Conservation (phyloP, 371 early-diverging fungal species). For the Phascolomyces articulosus region DNA sequence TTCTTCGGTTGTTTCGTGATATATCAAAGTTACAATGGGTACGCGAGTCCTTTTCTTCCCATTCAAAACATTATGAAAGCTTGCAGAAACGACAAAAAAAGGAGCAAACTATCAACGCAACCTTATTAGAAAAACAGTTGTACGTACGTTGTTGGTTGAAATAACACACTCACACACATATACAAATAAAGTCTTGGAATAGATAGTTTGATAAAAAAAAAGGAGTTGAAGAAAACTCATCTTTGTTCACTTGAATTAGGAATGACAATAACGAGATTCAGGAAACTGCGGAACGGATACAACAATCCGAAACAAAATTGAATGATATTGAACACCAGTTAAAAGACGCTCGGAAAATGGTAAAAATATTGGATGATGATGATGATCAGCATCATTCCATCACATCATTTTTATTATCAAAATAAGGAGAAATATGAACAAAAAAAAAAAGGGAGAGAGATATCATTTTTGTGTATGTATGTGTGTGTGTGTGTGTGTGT, state of each 20-base stretch:
- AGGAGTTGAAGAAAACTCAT: conserved; percentile 8
- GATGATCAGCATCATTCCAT: not conserved
- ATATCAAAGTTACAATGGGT: conserved; percentile 50
- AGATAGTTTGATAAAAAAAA: conserved; percentile 2
- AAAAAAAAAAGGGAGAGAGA: too few species aligned
- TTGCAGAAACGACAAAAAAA: conserved; percentile 35
- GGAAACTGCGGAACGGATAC: conserved; percentile 31
- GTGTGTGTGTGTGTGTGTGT: too few species aligned
- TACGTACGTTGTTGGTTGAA: conserved; percentile 25
- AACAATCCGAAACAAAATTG: conserved; percentile 30
- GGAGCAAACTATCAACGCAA: conserved; percentile 26
- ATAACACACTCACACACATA: too few species aligned
- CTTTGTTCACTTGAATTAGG: not conserved
- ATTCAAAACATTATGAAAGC: conserved; percentile 44
- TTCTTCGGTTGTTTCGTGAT: conserved; percentile 28
- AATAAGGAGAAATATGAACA: not conserved
- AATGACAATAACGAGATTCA: not conserved
- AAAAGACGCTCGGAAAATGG: conserved; percentile 36
- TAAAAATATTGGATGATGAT: conserved; percentile 4
- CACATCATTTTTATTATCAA: not conserved
- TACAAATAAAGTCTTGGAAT: too few species aligned
- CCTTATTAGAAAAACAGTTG: conserved; percentile 35
- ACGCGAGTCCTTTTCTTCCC: conserved; percentile 46
- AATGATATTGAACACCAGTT: conserved; percentile 28
- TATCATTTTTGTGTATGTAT: too few species aligned